Percentiles rank a stretch among this genome's conserved stretches.
Conservation (phyloP, 768 basidiomycete genomes). For the Calocera viscosa region DNA sequence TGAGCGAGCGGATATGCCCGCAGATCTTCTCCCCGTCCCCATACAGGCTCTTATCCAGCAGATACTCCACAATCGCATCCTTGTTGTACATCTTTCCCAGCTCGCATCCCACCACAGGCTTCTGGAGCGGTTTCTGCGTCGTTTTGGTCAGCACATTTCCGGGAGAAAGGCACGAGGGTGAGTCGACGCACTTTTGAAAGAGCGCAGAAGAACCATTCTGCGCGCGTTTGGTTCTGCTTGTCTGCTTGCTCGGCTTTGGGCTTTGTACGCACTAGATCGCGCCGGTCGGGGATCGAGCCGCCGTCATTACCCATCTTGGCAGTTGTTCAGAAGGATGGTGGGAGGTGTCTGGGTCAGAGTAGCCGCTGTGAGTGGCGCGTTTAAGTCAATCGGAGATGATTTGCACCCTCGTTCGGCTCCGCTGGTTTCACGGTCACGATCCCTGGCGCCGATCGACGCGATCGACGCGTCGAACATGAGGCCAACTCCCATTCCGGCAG, state of each 20-base stretch:
- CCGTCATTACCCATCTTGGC: constrained; percentile 23
- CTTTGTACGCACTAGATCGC: constrained; percentile 30
- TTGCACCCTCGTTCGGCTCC: background rate
- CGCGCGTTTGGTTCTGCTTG: constrained; percentile 76
- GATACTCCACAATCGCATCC: constrained; percentile 80
- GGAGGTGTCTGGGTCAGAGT: background rate
- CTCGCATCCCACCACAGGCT: constrained; percentile 82
- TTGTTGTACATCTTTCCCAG: constrained; percentile 95
- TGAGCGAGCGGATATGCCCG: constrained; percentile 78
- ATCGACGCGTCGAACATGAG: constrained; percentile 3
- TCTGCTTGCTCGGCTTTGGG: constrained; percentile 71
- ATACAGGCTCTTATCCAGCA: constrained; percentile 69
- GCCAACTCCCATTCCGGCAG: background rate
- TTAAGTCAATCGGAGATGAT: background rate
- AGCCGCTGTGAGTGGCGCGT: background rate
- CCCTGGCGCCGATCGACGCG: background rate
- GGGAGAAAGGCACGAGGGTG: background rate
- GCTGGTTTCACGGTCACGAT: background rate
- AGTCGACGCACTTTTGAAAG: constrained; percentile 64
- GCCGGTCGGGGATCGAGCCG: constrained; percentile 30
- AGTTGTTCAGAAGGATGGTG: background rate
- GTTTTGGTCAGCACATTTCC: background rate
- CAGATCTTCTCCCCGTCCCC: constrained; percentile 89
- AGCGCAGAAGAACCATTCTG: constrained; percentile 86
- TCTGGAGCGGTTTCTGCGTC: constrained; percentile 54